Base-by-base conservation (phyloP, 768 basidiomycete genomes). In the Rubroboletus pulcherrimus region DNA sequence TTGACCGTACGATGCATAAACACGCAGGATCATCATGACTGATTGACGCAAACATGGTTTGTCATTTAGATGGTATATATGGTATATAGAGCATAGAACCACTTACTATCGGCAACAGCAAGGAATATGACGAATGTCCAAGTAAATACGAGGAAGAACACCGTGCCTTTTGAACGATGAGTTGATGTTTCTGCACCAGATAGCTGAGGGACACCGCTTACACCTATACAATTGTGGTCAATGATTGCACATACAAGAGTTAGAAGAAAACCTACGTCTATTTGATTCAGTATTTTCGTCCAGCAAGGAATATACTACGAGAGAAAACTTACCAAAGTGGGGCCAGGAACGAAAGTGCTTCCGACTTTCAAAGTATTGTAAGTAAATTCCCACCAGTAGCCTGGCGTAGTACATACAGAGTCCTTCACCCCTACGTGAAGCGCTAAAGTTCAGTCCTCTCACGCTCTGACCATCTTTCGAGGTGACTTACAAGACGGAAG, bases 21-120 rank as follows among this genome's bases (percentile, higher is more conserved):
- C 55, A 0, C 66, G 61, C 7, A 67, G 31, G 49, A 67, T 61
- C 66, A 67, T 67, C 33, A 61, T 42, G 8, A 66, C 66, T 67
- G 38, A 17, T 49, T 2, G 33, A 6, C 5, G 15, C 17, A 6
- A 11, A 19, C 6, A 33, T 2, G 11, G 9, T 12, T 21, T 14
- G 6, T 43, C 30, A 46, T 21, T 7, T 3, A n/a, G 1, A 39
- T 10, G 8, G 17, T 3, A 34, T 9, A 24, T 6, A 26, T 10
- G 6, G 17, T 3, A 34, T 9, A 24, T 7, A 26, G 21, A n/a
- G 4, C 11, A 53, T 14, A 7, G 0, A 5, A 5, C 2, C 11
- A 67, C 66, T 59, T 35, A 66, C 66, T 21, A 17, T 66, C 66
- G 1, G 60, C 47, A 14, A 49, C 56, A 39, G 51, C 55, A 35